phyloP scores from a whole-genome alignment of 148 eudicot genomes.

The Vaccinium corymbosum region DNA sequence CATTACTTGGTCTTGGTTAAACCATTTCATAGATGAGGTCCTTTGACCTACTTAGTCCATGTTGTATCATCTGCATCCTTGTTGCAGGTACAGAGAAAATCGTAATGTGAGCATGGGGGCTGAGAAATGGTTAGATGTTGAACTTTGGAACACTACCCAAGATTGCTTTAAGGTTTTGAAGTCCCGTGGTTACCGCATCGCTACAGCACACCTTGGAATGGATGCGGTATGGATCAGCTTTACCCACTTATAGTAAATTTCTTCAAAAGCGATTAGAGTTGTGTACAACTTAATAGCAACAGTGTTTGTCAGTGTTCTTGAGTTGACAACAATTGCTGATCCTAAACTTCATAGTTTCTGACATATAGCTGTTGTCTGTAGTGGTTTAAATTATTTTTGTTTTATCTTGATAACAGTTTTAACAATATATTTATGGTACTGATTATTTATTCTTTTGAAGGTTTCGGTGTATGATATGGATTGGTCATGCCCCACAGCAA shows the following conservation, averaged over 20 bases:
- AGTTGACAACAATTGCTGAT: not conserved
- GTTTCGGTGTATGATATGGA: conserved; percentile 81
- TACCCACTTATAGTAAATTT: not conserved
- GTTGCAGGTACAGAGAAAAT: conserved; percentile 72
- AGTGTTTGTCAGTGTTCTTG: conserved; percentile 6
- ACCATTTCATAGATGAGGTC: not conserved
- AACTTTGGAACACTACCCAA: conserved; percentile 69
- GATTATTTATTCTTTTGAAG: conserved; percentile 33
- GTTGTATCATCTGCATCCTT: not conserved
- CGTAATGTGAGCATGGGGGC: conserved; percentile 98
- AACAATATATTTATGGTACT: not conserved
- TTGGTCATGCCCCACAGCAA: conserved; percentile 95
- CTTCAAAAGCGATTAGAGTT: not conserved
- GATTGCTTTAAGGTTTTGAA: conserved; percentile 76
- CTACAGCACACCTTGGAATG: conserved; percentile 71
- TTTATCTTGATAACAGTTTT: not conserved
- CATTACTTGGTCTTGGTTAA: not conserved
- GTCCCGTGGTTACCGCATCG: conserved; percentile 90
- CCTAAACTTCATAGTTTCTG: not conserved
- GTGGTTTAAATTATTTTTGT: not conserved
- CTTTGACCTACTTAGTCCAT: not conserved
- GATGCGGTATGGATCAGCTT: conserved; percentile 49
- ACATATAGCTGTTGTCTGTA: not conserved
- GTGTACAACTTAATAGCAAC: not conserved
- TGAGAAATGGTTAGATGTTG: conserved; percentile 97